Evolutionary conservation across 495 filamentous ascomycete genomes (phyloP), one percentile per base, ranked within the genome.

Genomic region (Elasticomyces elasticus): DNA sequence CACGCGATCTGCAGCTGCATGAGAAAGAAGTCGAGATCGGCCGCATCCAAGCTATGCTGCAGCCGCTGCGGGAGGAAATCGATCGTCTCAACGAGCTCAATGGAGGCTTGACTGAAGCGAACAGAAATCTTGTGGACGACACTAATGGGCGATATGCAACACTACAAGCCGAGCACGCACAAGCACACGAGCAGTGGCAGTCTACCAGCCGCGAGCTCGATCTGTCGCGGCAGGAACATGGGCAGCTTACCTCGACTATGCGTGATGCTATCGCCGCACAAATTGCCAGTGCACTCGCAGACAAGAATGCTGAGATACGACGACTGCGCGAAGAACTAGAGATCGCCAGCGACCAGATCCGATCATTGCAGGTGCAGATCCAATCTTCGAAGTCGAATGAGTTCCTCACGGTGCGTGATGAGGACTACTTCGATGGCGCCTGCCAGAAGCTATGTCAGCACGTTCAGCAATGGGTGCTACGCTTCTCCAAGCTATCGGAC

Each of bases 401-500:
- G 51, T 90, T 94, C 65, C 81, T 97, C 56, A 78, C 78, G 46
- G 73, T 87, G 45, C 80, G 82, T 60, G 92, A 96, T 64, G 87
- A 94, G 60, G 88, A 95, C 66, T 89, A 95, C 72, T 97, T 98
- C 64, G 86, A 92, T 59, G 80, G 79, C 63, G 87, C 88, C n/a
- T 96, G 91, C 69, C 87, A 95, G 63, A 81, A 90, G 65, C 79
- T 98, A 15, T 97, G 87, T 66, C 83, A 87, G 60, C 89, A 94
- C 61, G 87, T 95, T 15, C 90, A 94, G 63, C 86, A 91, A 71
- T 98, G 90, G 89, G 87, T 96, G 28, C 74, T 94, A 55, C 86
- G 90, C 63, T 98, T 97, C 74, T 95, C 89, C 52, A 95, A 94
- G 64, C 86, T 91, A 72, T 95, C 89, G 51, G 88, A 95, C 66